Evolutionary conservation across 345 rosid genomes (phyloP).

Genomic region (Melaleuca quinquenervia): DNA sequence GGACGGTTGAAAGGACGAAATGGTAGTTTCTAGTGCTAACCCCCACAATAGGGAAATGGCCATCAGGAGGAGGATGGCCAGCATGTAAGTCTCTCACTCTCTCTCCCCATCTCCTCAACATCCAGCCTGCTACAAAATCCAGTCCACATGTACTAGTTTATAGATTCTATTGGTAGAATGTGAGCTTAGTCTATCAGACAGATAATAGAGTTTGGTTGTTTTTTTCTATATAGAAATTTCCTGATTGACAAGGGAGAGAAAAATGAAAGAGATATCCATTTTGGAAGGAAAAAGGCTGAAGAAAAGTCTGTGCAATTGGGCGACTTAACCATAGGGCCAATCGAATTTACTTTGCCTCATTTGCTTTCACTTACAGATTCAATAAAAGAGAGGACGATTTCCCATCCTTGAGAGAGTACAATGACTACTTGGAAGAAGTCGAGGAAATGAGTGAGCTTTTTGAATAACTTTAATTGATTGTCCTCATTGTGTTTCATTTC

Average conservation of each 20-base stretch:
- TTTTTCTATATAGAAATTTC: background rate
- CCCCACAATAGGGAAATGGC: conserved; percentile 56
- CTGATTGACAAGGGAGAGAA: background rate
- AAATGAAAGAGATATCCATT: background rate
- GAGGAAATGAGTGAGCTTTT: conserved; percentile 80
- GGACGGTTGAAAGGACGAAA: conserved; percentile 1
- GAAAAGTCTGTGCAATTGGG: background rate
- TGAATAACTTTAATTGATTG: background rate
- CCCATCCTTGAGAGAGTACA: conserved; percentile 63
- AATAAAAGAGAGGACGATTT: conserved; percentile 91
- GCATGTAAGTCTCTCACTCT: conserved; percentile 33
- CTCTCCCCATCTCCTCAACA: background rate
- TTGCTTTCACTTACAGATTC: conserved; percentile 28
- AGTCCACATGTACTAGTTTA: background rate
- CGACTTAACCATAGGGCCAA: background rate
- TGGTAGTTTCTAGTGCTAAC: conserved; percentile 39
- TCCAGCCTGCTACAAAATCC: background rate
- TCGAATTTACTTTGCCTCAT: background rate
- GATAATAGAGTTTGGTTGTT: background rate
- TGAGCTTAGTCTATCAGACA: background rate
- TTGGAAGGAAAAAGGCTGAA: background rate
- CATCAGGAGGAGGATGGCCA: conserved; percentile 59
- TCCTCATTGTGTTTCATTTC: background rate
- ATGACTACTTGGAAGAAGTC: conserved; percentile 92
- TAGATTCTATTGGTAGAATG: background rate